Evolutionary conservation across 1,139 yeast genomes (phyloP), one percentile per base, ranked within the genome.

Genomic region (Candida anutae): DNA sequence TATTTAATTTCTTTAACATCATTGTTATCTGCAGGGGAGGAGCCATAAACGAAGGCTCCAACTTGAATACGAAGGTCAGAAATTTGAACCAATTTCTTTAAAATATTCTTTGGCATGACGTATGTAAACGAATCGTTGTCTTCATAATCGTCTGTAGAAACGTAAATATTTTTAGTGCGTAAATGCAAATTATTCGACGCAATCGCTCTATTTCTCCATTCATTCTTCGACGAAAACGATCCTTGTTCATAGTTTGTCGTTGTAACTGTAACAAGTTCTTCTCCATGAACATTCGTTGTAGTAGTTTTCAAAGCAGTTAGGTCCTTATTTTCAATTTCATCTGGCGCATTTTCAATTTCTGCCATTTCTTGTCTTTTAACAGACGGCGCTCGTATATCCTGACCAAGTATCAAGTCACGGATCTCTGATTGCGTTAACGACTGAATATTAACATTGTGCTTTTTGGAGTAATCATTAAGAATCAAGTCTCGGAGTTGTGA

Each of bases 251-350:
- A 88, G 40, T 77, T 77, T 13, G 93, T 77, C 0, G 98, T 87
- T 0, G 97, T 87, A 13, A 90, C 95, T 0, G 95, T 93, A 22
- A 82, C 79, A 45, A 93, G 88, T 44, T 88, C 94, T 48, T 90
- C 98, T 21, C 99, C 99, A 45, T 88, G 96, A 3, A 85, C 94
- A 48, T 87, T 93, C 16, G 80, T 77, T 0, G 95, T 83, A 31
- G 78, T 78, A 1, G 94, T 77, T 43, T 85, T 88, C 44, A 82
- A 67, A 0, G 95, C 95, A 0, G 93, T 77, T 19, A 78, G 56
- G 39, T 72, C 74, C 18, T 58, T 55, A 28, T 59, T 60, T 6
- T 45, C 52, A 3, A 39, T 46, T 28, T 63, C 61, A 25, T 45
- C 36, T 15, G 71, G 64, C 9, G 72, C 73, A 12, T 43, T 43